A percentile compares a stretch with the other conserved stretches of the same genome.
phyloP scores from a whole-genome alignment of 169 alveolate genomes.

The Babesia microti region DNA sequence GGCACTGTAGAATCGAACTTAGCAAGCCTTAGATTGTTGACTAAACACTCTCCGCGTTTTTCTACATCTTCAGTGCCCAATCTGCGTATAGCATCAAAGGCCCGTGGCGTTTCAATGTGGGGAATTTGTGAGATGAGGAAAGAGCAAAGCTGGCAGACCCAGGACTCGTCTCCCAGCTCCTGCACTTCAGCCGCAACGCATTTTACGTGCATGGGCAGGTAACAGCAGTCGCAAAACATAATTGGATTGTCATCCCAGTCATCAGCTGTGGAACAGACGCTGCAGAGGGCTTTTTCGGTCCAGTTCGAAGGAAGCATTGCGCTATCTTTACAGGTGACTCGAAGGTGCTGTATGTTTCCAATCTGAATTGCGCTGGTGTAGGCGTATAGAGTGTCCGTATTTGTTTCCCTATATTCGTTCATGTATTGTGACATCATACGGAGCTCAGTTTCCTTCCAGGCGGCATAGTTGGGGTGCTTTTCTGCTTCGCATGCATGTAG shows the following conservation, averaged over 20 bases:
- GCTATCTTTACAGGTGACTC: constrained; percentile 43
- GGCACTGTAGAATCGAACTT: too few species aligned
- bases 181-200: constrained; percentile 45
- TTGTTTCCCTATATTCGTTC: constrained; percentile 55
- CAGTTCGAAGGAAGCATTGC: constrained; percentile 53
- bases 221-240: constrained; percentile 64
- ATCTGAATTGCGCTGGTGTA: constrained; percentile 56
- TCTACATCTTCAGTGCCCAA: too few species aligned
- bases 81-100: constrained; percentile 49
- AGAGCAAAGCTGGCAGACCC: constrained; percentile 61
- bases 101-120: constrained; percentile 45
- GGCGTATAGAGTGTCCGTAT: constrained; percentile 56
- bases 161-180: constrained; percentile 54
- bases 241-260: constrained; percentile 72
- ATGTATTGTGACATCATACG: constrained; percentile 55
- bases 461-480: constrained; percentile 19
- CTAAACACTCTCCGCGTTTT: constrained; percentile 35
- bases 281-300: constrained; percentile 66
- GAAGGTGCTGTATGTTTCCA: constrained; percentile 41
- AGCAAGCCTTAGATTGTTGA: too few species aligned
- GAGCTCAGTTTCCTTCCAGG: constrained; percentile 54
- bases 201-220: constrained; percentile 60
- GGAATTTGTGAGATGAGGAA: constrained; percentile 51
- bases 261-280: constrained; percentile 58
- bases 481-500: constrained; percentile 28